A percentile compares a stretch with the other conserved stretches of the same genome.
Evolutionary conservation across 2,329 filamentous ascomycete species (phyloP).

Genomic region (Fusarium coffeatum): DNA sequence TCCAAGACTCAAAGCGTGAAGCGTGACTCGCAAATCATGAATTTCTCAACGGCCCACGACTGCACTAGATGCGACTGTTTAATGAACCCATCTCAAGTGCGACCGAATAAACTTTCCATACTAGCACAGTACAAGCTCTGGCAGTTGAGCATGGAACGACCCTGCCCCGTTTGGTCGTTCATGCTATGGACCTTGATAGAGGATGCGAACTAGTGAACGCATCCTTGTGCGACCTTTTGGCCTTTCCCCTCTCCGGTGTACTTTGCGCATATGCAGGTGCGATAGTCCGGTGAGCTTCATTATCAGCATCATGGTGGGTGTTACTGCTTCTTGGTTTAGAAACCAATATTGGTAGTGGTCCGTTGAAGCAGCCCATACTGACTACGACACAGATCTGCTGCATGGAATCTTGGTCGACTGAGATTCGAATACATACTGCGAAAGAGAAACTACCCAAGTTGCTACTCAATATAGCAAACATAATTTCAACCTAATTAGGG

Average conservation of each 20-base stretch:
- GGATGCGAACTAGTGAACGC: constrained; percentile 34
- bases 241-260: constrained; percentile 39
- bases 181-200: constrained; percentile 35
- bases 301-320: constrained; percentile 34
- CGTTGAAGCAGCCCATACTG: constrained; percentile 17
- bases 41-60: constrained; percentile 34
- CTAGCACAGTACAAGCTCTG: constrained; percentile 42
- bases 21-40: constrained; percentile 40
- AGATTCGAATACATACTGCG: background rate
- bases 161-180: constrained; percentile 16
- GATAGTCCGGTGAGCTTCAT: constrained; percentile 36
- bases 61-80: constrained; percentile 43
- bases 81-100: constrained; percentile 42
- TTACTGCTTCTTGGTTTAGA: constrained; percentile 35
- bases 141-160: constrained; percentile 36
- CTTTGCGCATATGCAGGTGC: constrained; percentile 41
- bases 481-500: constrained; percentile 26
- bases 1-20: constrained; percentile 30
- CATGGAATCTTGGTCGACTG: constrained; percentile 13
- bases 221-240: constrained; percentile 39
- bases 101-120: constrained; percentile 41
- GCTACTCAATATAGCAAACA: background rate
- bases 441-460: background rate
- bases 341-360: constrained; percentile 11
- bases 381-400: constrained; percentile 32